phyloP scores from a whole-genome alignment of 225 moss, liverwort and hornwort species.

The Pseudoscleropodium purum region DNA sequence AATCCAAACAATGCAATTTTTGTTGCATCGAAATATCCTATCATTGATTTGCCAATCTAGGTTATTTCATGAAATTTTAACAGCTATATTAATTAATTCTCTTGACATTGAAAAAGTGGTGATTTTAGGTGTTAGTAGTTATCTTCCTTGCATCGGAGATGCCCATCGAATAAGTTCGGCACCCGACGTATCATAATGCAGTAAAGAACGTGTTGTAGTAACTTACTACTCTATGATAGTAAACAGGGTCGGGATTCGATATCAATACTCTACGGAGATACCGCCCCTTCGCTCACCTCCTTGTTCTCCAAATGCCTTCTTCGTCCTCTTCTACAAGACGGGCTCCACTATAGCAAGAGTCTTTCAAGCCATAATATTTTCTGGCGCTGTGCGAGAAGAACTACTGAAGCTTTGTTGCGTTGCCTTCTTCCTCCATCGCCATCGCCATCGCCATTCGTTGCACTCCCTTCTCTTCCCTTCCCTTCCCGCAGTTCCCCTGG shows the following conservation, averaged over 20 bases:
- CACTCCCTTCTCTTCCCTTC: not conserved
- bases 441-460: not conserved
- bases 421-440: too few relatives aligned
- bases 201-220: not conserved
- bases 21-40: not conserved
- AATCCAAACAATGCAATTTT: rapidly evolving
- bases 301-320: not conserved
- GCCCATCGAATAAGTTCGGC: not conserved
- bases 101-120: not conserved
- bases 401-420: not conserved
- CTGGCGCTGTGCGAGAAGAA: not conserved
- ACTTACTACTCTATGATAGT: not conserved
- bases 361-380: too few relatives aligned
- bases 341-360: too few relatives aligned
- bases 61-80: rapidly evolving
- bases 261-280: not conserved
- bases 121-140: not conserved
- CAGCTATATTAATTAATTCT: not conserved
- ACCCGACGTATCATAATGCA: not conserved
- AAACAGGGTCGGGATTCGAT: not conserved
- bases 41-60: too few relatives aligned
- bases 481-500: not conserved
- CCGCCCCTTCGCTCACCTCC: not conserved
- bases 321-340: not conserved
- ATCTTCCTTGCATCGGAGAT: not conserved